Base-by-base conservation (phyloP, 257 asterid species). In the Cynanchum wilfordii region DNA sequence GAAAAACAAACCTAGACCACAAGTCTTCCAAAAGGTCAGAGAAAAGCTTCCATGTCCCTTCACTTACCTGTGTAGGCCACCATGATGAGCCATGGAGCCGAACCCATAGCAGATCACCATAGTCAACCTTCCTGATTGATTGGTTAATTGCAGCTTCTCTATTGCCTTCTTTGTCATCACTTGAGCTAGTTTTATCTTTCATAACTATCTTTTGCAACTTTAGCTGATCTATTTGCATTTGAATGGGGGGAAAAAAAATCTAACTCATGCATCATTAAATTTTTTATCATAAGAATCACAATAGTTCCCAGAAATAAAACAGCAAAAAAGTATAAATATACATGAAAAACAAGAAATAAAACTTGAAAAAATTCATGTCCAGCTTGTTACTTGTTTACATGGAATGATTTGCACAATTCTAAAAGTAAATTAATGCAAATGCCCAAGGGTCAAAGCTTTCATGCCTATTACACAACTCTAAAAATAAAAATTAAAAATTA, bases 51-150 rank as follows among this genome's bases (percentile, higher is more conserved):
- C 58, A 44, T 52, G 50, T 30, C 69, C 64, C 54, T 47, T 38
- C 64, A 69, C 52, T 54, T 73, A 72, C 72, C 66, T 69, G 69
- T 38, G 74, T 74, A 69, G 73, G 77, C 81, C 78, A 77, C 82
- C 76, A 69, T 44, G 69, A 59, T 45, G 56, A 72, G 72, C 57
- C 44, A 64, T 42, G 59, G 71, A 71, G 68, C 68, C 59, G 63
- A 52, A 79, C 78, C 75, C 78, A 79, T 45, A 68, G 38, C 60
- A 76, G 54, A 56, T 64, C 73, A 60, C 81, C 79, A 65, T 51
- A 45, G 42, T 58, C 54, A 51, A 52, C 51, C 20, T 54, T 71
- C 69, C 47, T 51, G 47, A 27, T 52, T 66, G 51, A 33, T 29
- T 20, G 68, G 69, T 12, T 45, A 67, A 15, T 24, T 30, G 76